phyloP scores from a whole-genome alignment of 139 green algal species.

The Desmodesmus armatus region DNA sequence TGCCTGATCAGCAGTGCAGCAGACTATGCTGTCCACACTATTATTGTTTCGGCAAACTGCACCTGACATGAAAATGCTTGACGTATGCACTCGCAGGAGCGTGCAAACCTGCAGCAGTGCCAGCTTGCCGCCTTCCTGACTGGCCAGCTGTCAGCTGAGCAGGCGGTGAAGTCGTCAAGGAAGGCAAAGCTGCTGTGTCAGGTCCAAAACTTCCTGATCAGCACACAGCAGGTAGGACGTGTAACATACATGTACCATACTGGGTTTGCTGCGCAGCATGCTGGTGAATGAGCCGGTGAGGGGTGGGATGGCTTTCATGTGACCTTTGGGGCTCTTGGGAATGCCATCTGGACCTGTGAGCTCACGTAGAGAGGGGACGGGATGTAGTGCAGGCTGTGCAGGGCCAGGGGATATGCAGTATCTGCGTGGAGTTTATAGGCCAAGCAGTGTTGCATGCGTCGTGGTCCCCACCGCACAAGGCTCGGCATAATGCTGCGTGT shows the following conservation, averaged over 20 bases:
- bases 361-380: too few relatives aligned
- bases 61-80: too few relatives aligned
- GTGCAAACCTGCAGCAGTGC: background rate
- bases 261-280: background rate
- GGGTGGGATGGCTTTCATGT: too few relatives aligned
- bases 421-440: background rate
- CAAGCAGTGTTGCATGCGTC: background rate
- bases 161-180: background rate
- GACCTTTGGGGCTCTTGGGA: background rate
- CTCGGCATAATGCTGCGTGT: background rate
- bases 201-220: constrained; percentile 26
- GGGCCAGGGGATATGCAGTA: background rate
- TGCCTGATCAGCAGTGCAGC: too few relatives aligned
- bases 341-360: too few relatives aligned
- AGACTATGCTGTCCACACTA: too few relatives aligned
- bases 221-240: background rate
- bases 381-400: background rate
- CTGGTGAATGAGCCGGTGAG: background rate
- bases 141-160: constrained; percentile 20
- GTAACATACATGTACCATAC: background rate
- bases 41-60: too few relatives aligned
- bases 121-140: constrained; percentile 43
- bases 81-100: constrained; percentile 30
- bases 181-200: constrained; percentile 53
- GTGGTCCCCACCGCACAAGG: background rate